Evolutionary conservation across 2,329 filamentous ascomycete species (phyloP).

Genomic region (Hypoxylon sp.): DNA sequence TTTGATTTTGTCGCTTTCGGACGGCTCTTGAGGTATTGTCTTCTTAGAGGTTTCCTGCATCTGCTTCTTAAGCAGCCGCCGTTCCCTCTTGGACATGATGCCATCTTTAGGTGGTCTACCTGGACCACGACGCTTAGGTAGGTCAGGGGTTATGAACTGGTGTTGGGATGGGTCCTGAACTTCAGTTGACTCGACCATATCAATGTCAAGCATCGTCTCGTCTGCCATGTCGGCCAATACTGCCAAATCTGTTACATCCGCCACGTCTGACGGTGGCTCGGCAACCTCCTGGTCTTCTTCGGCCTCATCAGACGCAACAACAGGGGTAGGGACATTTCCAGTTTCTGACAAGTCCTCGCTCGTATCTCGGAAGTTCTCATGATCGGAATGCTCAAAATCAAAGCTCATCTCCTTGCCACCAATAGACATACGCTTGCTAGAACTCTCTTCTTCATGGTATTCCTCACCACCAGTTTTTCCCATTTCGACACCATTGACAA

Average conservation of each 20-base stretch:
- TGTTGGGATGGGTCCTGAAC: conserved; percentile 32
- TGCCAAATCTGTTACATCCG: background rate
- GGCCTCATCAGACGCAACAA: conserved; percentile 51
- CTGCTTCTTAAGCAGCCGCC: conserved; percentile 71
- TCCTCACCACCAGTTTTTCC: conserved; percentile 70
- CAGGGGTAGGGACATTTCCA: conserved; percentile 57
- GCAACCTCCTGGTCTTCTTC: conserved; percentile 49
- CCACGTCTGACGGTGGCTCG: conserved; percentile 43
- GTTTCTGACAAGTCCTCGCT: conserved; percentile 65
- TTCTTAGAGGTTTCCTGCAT: conserved; percentile 65
- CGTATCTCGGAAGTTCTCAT: conserved; percentile 67
- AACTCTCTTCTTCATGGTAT: conserved; percentile 62
- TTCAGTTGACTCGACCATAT: conserved; percentile 27
- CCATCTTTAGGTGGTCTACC: conserved; percentile 87
- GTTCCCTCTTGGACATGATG: conserved; percentile 83
- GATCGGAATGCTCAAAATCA: conserved; percentile 73
- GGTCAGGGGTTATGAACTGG: conserved; percentile 55
- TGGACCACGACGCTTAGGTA: conserved; percentile 77
- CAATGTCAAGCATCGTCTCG: conserved; percentile 39
- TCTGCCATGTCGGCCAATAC: conserved; percentile 31
- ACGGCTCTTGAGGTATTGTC: conserved; percentile 56
- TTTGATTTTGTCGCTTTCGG: conserved; percentile 66
- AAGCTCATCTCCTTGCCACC: conserved; percentile 79
- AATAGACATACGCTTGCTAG: conserved; percentile 63
- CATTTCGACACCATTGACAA: conserved; percentile 72